Percentiles rank a stretch among this genome's conserved stretches.
phyloP scores from a whole-genome alignment of 2,329 filamentous ascomycete species.

The Penicillium sp. region DNA sequence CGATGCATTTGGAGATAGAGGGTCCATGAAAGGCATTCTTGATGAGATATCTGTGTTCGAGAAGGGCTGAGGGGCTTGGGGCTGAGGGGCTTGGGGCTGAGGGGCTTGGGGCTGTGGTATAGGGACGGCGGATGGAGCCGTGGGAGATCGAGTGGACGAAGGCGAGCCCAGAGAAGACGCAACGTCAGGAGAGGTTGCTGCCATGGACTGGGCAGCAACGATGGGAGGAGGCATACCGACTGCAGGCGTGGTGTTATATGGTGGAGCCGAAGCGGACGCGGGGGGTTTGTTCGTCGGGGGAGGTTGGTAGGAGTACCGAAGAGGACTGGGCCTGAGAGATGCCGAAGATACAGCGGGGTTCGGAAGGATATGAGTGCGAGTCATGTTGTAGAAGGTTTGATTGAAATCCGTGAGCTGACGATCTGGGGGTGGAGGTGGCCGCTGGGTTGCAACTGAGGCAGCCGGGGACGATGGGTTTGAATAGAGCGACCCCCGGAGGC shows the following conservation, averaged over 20 bases:
- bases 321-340: conserved; percentile 27
- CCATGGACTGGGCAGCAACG: not conserved
- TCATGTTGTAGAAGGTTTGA: conserved; percentile 41
- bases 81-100: conserved; percentile 11
- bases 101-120: conserved; percentile 7
- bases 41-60: conserved; percentile 10
- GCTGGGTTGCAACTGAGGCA: not conserved
- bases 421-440: conserved; percentile 10
- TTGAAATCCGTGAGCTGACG: conserved; percentile 36
- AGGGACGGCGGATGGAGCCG: conserved; percentile 5
- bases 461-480: conserved; percentile 13
- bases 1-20: conserved; percentile 22
- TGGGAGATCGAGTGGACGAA: conserved; percentile 10
- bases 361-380: conserved; percentile 34
- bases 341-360: conserved; percentile 20
- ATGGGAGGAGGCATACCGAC: not conserved
- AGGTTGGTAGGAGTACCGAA: conserved; percentile 28
- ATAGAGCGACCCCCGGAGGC: conserved; percentile 14
- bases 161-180: conserved; percentile 1
- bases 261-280: conserved; percentile 15
- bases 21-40: conserved; percentile 27
- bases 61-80: not conserved
- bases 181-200: conserved; percentile 18
- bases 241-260: conserved; percentile 17
- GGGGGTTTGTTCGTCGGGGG: conserved; percentile 18